A percentile compares a stretch with the other conserved stretches of the same genome.
These are phyloP conservation scores for Sechiopsis laciniata DNA, from an alignment of 306 rosid species.

Conservation along the genomic window DNA sequence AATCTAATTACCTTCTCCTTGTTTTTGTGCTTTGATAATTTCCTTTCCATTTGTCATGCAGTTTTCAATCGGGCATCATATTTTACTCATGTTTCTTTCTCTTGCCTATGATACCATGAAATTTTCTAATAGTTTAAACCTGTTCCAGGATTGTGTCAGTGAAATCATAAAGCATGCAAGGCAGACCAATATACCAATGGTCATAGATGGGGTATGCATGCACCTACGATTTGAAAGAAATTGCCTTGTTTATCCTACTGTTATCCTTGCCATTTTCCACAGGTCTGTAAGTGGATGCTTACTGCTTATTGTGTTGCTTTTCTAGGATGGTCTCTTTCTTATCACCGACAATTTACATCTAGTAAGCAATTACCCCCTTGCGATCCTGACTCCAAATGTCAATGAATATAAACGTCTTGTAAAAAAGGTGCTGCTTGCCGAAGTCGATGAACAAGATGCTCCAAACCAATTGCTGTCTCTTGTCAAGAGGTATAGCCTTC, in stretches of 20 bases:
- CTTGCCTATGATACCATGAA: slow-evolving; percentile 18
- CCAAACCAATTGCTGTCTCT: slow-evolving; percentile 57
- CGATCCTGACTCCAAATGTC: slow-evolving; percentile 79
- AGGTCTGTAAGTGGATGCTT: slow-evolving; percentile 9
- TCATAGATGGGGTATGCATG: slow-evolving; percentile 71
- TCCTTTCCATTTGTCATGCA: background rate
- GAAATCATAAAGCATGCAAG: slow-evolving; percentile 74
- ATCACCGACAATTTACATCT: slow-evolving; percentile 66
- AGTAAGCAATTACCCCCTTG: slow-evolving; percentile 68
- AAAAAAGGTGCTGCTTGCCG: slow-evolving; percentile 51
- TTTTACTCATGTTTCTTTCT: slow-evolving; percentile 10
- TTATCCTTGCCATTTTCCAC: background rate
- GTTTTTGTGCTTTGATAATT: background rate
- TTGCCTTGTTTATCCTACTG: slow-evolving; percentile 12
- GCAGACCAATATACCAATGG: slow-evolving; percentile 53
- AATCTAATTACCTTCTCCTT: background rate
- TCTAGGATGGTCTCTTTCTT: slow-evolving; percentile 86
- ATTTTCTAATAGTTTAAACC: slow-evolving; percentile 27
- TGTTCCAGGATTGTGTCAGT: slow-evolving; percentile 68
- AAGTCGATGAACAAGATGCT: slow-evolving; percentile 48
- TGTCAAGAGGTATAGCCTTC: slow-evolving; percentile 46
- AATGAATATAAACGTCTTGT: slow-evolving; percentile 84
- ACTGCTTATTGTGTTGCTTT: slow-evolving; percentile 20
- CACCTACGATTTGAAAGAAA: slow-evolving; percentile 6
- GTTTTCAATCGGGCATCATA: background rate